Evolutionary conservation across 73 alveolate species (phyloP).

Genomic region (Paraurostyla sp.): DNA sequence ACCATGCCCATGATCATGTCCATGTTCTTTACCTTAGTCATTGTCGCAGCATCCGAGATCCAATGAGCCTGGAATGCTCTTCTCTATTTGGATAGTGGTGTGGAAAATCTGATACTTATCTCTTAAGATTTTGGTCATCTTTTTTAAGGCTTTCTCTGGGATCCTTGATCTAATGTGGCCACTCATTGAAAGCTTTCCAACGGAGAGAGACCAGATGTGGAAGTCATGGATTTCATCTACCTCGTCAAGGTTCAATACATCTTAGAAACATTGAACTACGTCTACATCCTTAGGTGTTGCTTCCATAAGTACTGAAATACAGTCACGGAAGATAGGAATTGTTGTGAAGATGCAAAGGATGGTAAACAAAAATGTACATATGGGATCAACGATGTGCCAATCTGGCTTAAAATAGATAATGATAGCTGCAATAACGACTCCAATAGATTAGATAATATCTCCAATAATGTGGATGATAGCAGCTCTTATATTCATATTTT

Average conservation of each 20-base stretch:
- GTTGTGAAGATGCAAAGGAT: constrained; percentile 94
- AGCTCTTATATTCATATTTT: constrained; percentile 94
- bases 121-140: constrained; percentile 33
- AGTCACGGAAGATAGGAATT: constrained; percentile 88
- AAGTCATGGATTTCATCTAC: constrained; percentile 86
- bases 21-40: background rate
- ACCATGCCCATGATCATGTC: background rate
- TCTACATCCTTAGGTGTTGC: constrained; percentile 92
- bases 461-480: constrained; percentile 93
- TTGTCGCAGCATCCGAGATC: constrained; percentile 57
- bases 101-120: constrained; percentile 30
- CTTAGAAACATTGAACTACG: constrained; percentile 66
- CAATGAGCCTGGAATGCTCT: background rate
- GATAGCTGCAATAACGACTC: constrained; percentile 92
- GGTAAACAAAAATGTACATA: constrained; percentile 91
- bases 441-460: constrained; percentile 89
- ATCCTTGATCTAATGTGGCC: constrained; percentile 75
- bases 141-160: constrained; percentile 9
- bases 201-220: constrained; percentile 87
- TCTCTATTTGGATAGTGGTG: constrained; percentile 57
- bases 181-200: constrained; percentile 83
- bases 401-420: constrained; percentile 85
- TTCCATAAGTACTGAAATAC: constrained; percentile 94
- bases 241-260: constrained; percentile 71
- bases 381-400: constrained; percentile 91